A percentile compares a stretch with the other conserved stretches of the same genome.
phyloP scores from a whole-genome alignment of 1,284 basidiomycete genomes.

The Psilocybe mexicana region DNA sequence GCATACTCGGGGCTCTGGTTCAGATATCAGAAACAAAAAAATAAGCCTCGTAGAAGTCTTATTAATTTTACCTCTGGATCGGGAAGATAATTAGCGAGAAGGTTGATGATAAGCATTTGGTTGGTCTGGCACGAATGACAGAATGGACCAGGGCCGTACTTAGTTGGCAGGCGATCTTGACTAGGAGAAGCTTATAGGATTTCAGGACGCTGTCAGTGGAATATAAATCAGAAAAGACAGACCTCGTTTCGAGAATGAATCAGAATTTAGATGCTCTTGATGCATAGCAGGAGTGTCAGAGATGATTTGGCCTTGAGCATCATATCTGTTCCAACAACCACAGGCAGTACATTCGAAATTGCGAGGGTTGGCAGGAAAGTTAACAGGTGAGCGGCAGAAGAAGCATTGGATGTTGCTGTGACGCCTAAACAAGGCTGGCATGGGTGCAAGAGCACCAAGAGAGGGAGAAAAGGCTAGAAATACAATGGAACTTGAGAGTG shows the following conservation, averaged over 20 bases:
- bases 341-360: slow-evolving; percentile 71
- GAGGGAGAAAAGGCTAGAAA: neutral
- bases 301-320: slow-evolving; percentile 68
- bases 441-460: slow-evolving; percentile 14
- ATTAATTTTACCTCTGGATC: slow-evolving; percentile 50
- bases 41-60: neutral
- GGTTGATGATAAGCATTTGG: slow-evolving; percentile 81
- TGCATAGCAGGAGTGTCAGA: slow-evolving; percentile 90
- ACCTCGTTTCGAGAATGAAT: slow-evolving; percentile 79
- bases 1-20: slow-evolving; percentile 71
- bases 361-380: slow-evolving; percentile 46
- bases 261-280: slow-evolving; percentile 67
- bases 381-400: slow-evolving; percentile 59
- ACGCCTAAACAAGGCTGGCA: slow-evolving; percentile 41
- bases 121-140: slow-evolving; percentile 90
- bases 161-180: slow-evolving; percentile 64
- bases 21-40: neutral
- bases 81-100: slow-evolving; percentile 87
- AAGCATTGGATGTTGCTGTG: slow-evolving; percentile 53
- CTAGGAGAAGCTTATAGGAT: slow-evolving; percentile 55
- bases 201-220: neutral
- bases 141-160: slow-evolving; percentile 64
- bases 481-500: neutral
- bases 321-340: slow-evolving; percentile 71
- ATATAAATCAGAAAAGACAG: slow-evolving; percentile 23